Conservation (phyloP, 1,284 basidiomycete species). For the Coniophora puteana region DNA sequence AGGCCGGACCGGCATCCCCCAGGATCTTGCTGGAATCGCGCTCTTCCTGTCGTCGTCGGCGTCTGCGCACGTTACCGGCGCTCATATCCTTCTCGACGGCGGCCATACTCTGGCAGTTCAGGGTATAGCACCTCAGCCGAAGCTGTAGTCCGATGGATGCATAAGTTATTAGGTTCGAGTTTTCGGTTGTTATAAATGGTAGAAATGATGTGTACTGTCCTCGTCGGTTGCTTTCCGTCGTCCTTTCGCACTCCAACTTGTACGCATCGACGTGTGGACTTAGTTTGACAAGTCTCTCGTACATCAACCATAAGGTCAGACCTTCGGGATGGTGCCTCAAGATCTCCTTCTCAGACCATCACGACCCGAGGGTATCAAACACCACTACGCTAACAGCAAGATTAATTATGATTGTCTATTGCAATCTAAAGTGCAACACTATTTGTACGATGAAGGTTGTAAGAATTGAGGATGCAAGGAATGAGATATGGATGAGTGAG, state of each 20-base stretch:
- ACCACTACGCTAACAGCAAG: constrained; percentile 15
- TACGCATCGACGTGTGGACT: neutral
- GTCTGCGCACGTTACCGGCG: constrained; percentile 70
- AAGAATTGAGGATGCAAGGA: no score
- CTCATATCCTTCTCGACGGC: constrained; percentile 70
- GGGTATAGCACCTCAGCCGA: constrained; percentile 32
- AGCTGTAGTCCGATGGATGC: constrained; percentile 28
- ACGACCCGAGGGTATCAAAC: constrained; percentile 9
- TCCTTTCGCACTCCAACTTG: no score
- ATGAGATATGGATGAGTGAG: no score
- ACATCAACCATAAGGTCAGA: neutral
- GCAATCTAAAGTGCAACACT: no score
- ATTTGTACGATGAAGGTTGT: no score
- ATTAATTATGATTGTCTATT: no score
- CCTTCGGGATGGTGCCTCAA: neutral
- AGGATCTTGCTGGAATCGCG: constrained; percentile 74
- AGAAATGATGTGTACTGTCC: no score
- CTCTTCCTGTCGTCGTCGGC: constrained; percentile 74
- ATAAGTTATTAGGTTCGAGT: no score
- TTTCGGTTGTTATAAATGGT: no score
- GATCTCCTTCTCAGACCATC: neutral
- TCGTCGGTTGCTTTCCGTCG: no score
- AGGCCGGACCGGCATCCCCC: constrained; percentile 66
- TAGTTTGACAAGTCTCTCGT: neutral
- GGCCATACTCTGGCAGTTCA: constrained; percentile 28